Evolutionary conservation across 2,329 filamentous ascomycete species (phyloP), one percentile per base, ranked within the genome.

Genomic region (Fusarium domesticum): DNA sequence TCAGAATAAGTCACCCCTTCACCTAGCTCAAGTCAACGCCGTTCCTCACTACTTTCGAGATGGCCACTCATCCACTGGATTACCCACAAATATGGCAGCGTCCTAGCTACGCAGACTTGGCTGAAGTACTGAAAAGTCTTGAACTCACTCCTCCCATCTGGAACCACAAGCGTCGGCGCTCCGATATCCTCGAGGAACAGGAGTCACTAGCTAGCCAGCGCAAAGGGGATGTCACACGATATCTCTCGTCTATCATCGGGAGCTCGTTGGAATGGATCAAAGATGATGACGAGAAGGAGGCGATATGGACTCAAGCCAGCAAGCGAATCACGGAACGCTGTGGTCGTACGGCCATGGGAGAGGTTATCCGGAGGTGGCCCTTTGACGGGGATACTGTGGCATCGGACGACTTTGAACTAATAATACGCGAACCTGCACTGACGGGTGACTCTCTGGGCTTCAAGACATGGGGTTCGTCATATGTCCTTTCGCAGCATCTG

Each of bases 391-490:
- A 54, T 35, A 54, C 43, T 14, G 36, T 48, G 10, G 47, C 57
- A 3, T 58, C 64, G 18, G 65, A 71, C 18, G 54, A 67, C 2
- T 76, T 90, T 54, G 76, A 84, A 35, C 72, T 98, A 39, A 76
- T 78, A 28, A 81, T 98, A 31, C 79, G 89, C 44, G 93, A 98
- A 64, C 93, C 93, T 2, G 84, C 90, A 1, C 73, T 97, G 43
- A 95, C 89, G 0, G 87, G 87, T 6, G 92, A 96, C 65, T 87
- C 88, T 47, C 74, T 97, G 15, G 93, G 93, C 2, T 77, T 95
- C 64, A 97, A 98, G 67, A 98, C 93, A 0, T 97, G 93, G 93
- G 89, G 87, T 1, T 92, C 90, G 0, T 92, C 90, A 0, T 95
- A 90, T 61, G 77, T 95, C 2, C 81, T 97, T 5, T 86, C 92